Base-by-base conservation (phyloP, 805 yeast species). In the Candida jianshihensis region DNA sequence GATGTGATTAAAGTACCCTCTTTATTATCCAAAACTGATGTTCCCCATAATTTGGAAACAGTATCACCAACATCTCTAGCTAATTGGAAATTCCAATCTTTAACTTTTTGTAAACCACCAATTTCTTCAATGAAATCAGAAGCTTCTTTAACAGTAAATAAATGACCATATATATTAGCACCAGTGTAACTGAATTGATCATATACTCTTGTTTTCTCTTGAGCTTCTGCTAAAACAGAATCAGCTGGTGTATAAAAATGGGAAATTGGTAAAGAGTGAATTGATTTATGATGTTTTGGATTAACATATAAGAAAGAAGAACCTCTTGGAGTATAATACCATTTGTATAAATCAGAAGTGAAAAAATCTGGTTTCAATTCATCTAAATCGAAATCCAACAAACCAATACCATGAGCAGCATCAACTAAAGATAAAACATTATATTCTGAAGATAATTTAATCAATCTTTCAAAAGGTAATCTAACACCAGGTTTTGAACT, bases 381-480 rank as follows among this genome's bases (percentile, higher is more conserved):
- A 11, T 53, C 56, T 25, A 76, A 44, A 31, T 66, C 59, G n/a
- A 72, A 36, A 9, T 70, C 68, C 21, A 73, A 47, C 37, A 67
- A 57, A 0, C 90, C 90, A 25, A 75, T 63, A 1, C 75, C 71
- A 50, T 82, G 90, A 5, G 89, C 90, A 12, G 82, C 90, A 53
- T 82, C 90, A 19, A 82, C 68, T 30, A 78, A 56, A 4, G 84
- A 73, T 31, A 77, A 41, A 5, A 73, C 71, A 12, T 58, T 54
- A 33, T 72, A 56, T 34, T 69, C 54, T 12, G 58, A 53, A 43
- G 86, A 75, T 29, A 73, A 47, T 6, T 51, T 41, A 4, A 66
- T 61, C 31, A 81, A 44, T 35, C 61, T 50, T 40, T 68, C 66
- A 53, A 66, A 81, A 1, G 92, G 90, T 20, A 80, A 45, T 17